A percentile compares a stretch with the other conserved stretches of the same genome.
phyloP scores from a whole-genome alignment of 768 basidiomycete species.

The Chalciporus chontae region DNA sequence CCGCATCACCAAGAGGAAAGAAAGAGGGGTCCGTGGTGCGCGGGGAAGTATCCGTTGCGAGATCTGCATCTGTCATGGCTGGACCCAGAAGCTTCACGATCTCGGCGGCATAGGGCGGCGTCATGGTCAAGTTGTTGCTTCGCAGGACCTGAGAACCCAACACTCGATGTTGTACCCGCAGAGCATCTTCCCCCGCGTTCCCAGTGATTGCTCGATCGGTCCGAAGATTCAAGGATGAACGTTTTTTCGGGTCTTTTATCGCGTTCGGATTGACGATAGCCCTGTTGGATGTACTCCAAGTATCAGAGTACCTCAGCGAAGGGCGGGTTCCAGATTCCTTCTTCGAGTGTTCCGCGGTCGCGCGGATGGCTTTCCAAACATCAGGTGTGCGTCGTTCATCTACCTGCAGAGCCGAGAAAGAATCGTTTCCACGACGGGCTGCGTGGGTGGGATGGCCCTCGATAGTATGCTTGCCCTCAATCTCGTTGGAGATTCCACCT shows the following conservation, averaged over 20 bases:
- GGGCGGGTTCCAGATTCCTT: background rate
- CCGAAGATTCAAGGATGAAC: background rate
- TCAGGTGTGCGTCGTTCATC: background rate
- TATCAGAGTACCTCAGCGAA: background rate
- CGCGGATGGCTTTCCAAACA: background rate
- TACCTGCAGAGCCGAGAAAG: background rate
- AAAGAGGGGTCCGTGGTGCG: background rate
- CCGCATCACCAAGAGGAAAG: background rate
- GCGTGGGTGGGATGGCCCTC: too few relatives aligned
- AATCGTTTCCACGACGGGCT: too few relatives aligned
- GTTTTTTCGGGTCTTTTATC: background rate
- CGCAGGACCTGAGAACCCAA: background rate
- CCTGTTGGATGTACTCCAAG: background rate
- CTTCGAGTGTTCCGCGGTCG: background rate
- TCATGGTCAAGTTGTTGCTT: background rate
- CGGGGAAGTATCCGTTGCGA: background rate
- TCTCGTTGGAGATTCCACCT: background rate
- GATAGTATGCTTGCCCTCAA: too few relatives aligned
- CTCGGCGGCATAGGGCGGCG: background rate
- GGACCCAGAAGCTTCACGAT: background rate
- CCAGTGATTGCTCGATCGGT: background rate
- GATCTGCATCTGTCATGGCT: background rate
- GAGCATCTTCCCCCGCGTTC: background rate
- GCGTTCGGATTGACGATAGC: too few relatives aligned
- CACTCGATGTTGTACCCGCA: background rate